Base-by-base conservation (phyloP, 495 filamentous ascomycete species). In the Hyaloscypha hepaticicola region DNA sequence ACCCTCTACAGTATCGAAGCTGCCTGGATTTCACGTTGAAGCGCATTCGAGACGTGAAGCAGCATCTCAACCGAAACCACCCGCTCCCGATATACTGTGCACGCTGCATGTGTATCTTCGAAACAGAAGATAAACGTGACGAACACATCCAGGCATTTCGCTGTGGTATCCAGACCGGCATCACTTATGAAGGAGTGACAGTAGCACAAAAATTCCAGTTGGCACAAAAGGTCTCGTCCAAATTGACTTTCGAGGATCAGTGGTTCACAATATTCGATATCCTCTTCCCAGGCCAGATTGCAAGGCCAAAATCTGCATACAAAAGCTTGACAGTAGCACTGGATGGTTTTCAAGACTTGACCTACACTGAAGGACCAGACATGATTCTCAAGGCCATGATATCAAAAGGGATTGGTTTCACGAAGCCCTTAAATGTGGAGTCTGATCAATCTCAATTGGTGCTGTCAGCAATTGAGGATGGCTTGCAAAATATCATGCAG, bases 241-340 rank as follows among this genome's bases (percentile, higher is more conserved):
- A 5, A 19, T 41, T 58, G 56, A 38, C 56, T 3, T 11, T 58
- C 3, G 56, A 41, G 19, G 56, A 58, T 31, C 56, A 58, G 56
- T 58, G 56, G 56, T 58, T 38, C 22, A 45, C 56, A 27, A 58
- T 58, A 1, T 58, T 58, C 29, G 56, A 58, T 3, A 58, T 58
- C 14, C 56, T 58, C 21, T 58, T 58, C n/a, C 56, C 56, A 11
- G 56, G 29, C 12, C 56, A 58, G 11, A 31, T 8, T 11, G 29
- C 56, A 12, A 58, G 33, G 22, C 56, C 56, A 6, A 58, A 24
- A 19, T 58, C 56, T 58, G 16, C 56, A 12, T 58, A 34, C 31
- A 21, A 58, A 58, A 12, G 33, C 5, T 24, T 58, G 33, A 58
- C 56, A 27, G 5, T 21, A 7, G 29, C 38, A 11, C 56, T 58